Evolutionary conservation across 441 rosid genomes (phyloP).

Genomic region (Croton setiger): DNA sequence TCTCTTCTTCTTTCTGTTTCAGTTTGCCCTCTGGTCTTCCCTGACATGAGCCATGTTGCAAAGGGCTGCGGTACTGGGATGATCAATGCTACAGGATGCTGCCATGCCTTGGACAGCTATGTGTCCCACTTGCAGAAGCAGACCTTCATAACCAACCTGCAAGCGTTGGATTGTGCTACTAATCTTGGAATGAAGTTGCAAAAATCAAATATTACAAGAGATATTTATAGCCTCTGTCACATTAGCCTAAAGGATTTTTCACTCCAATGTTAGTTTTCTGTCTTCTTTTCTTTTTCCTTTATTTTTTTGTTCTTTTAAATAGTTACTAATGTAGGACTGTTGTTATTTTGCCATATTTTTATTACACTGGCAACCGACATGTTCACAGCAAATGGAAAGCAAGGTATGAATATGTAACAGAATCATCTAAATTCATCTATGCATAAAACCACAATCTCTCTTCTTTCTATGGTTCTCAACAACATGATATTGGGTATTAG

Average conservation of each 20-base stretch:
- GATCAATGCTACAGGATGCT: slow-evolving; percentile 60
- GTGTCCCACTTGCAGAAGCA: slow-evolving; percentile 92
- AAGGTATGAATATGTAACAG: slow-evolving; percentile 34
- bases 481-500: background rate
- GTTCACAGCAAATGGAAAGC: slow-evolving; percentile 38
- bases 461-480: background rate
- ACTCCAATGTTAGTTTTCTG: slow-evolving; percentile 62
- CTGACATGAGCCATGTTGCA: slow-evolving; percentile 58
- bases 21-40: slow-evolving; percentile 93
- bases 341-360: background rate
- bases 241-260: slow-evolving; percentile 94
- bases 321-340: slow-evolving; percentile 24
- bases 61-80: slow-evolving; percentile 55
- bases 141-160: slow-evolving; percentile 83
- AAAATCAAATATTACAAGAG: slow-evolving; percentile 53
- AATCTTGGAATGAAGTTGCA: slow-evolving; percentile 65
- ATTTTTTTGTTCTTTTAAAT: background rate
- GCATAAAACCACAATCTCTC: background rate
- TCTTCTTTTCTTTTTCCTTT: background rate
- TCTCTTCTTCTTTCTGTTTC: slow-evolving; percentile 28
- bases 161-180: slow-evolving; percentile 87
- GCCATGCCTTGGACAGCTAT: slow-evolving; percentile 75
- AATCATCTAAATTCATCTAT: slow-evolving; percentile 4
- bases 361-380: slow-evolving; percentile 18
- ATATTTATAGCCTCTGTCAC: slow-evolving; percentile 74